These are phyloP conservation scores for Fusarium dimerum DNA, from an alignment of 2,329 filamentous ascomycete genomes.

Conservation along the genomic window DNA sequence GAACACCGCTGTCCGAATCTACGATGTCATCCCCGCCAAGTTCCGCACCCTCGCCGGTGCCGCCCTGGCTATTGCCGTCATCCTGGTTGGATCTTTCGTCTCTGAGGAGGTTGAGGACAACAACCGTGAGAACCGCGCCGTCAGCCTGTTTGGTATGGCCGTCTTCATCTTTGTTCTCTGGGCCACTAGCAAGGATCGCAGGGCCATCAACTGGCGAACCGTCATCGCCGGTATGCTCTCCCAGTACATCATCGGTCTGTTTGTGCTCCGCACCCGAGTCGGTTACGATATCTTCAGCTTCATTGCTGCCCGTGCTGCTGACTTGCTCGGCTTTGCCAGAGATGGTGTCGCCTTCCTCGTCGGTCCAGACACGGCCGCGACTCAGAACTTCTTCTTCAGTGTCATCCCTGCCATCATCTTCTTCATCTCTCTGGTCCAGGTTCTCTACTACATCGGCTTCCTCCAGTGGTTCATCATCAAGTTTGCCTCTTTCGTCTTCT, in stretches of 20 bases:
- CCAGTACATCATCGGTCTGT: conserved; percentile 86
- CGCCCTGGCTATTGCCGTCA: conserved; percentile 64
- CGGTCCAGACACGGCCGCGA: conserved; percentile 42
- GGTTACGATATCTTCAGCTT: conserved; percentile 93
- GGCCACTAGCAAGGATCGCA: conserved; percentile 70
- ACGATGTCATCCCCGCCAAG: conserved; percentile 65
- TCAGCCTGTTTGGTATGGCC: conserved; percentile 76
- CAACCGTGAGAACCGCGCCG: conserved; percentile 74
- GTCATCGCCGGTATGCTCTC: conserved; percentile 87
- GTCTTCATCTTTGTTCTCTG: conserved; percentile 71
- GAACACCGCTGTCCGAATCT: conserved; percentile 60
- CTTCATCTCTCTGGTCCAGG: conserved; percentile 90
- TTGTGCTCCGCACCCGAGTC: conserved; percentile 77
- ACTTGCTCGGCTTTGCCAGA: conserved; percentile 73
- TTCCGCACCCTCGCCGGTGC: conserved; percentile 65
- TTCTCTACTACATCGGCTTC: conserved; percentile 77
- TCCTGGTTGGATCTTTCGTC: conserved; percentile 77
- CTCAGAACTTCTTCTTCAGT: conserved; percentile 70
- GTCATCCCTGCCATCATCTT: conserved; percentile 94
- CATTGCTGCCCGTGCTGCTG: conserved; percentile 72
- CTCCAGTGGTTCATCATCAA: conserved; percentile 90
- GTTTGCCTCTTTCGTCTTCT: conserved; percentile 90
- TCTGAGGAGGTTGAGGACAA: conserved; percentile 73
- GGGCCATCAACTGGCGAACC: conserved; percentile 68
- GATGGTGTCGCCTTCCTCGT: conserved; percentile 73